Evolutionary conservation across 179 eudicot species (phyloP).

Genomic region (Beta macrorhiza): DNA sequence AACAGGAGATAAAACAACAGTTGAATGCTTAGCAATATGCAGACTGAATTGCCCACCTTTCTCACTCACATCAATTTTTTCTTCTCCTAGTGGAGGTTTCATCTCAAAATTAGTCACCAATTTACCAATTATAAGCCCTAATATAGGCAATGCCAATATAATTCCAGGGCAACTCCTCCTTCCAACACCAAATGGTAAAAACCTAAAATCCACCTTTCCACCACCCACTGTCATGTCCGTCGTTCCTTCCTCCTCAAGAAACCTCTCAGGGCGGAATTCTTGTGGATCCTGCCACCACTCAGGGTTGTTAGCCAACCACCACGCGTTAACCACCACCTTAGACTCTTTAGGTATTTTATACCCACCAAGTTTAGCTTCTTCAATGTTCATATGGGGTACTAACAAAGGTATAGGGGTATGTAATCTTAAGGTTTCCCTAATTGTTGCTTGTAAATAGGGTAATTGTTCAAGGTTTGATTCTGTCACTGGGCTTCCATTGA

Average conservation of each 20-base stretch:
- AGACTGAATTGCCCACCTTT: slow-evolving; percentile 48
- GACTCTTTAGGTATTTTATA: slow-evolving; percentile 47
- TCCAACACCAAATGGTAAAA: slow-evolving; percentile 46
- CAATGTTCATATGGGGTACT: slow-evolving; percentile 60
- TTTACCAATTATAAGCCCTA: slow-evolving; percentile 34
- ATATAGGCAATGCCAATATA: slow-evolving; percentile 41
- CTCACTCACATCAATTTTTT: slow-evolving; percentile 38
- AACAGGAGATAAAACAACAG: slow-evolving; percentile 32
- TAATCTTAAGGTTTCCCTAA: slow-evolving; percentile 50
- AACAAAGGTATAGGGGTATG: slow-evolving; percentile 51
- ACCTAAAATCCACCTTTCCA: slow-evolving; percentile 43
- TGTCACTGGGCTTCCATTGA: slow-evolving; percentile 35
- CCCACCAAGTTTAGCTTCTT: slow-evolving; percentile 51
- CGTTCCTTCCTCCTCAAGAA: slow-evolving; percentile 41
- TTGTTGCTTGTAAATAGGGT: slow-evolving; percentile 49
- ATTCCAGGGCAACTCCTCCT: slow-evolving; percentile 54
- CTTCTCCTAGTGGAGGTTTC: slow-evolving; percentile 32
- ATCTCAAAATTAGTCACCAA: slow-evolving; percentile 40
- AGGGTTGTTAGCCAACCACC: slow-evolving; percentile 61
- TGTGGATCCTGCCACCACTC: slow-evolving; percentile 44
- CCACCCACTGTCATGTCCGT: slow-evolving; percentile 39
- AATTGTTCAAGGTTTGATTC: slow-evolving; percentile 47
- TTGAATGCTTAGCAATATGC: slow-evolving; percentile 42
- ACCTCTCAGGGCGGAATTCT: slow-evolving; percentile 52
- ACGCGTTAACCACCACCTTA: slow-evolving; percentile 54